phyloP scores from a whole-genome alignment of 305 asterid genomes.

The Fraxinus velutina region DNA sequence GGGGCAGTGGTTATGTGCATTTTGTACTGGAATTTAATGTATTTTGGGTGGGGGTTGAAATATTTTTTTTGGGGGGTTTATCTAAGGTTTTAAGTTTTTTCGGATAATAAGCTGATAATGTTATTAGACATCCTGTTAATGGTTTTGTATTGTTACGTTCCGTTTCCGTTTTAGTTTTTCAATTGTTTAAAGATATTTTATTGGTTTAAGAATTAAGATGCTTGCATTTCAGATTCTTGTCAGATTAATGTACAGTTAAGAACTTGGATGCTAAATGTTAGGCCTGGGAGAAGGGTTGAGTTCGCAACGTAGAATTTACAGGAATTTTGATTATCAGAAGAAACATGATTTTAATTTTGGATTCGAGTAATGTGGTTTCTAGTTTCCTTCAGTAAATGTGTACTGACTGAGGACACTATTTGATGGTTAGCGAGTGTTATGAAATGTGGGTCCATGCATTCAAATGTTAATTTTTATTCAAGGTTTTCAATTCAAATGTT shows the following conservation, averaged over 20 bases:
- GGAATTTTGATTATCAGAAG: neutral
- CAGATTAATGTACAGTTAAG: neutral
- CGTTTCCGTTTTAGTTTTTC: neutral
- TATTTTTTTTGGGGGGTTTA: slow-evolving; percentile 8
- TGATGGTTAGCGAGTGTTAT: neutral
- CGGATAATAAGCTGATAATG: neutral
- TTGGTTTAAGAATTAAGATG: slow-evolving; percentile 13
- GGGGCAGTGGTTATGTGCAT: neutral
- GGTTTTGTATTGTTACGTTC: neutral
- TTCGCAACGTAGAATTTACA: neutral
- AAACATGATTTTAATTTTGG: slow-evolving; percentile 2
- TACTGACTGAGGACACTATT: neutral
- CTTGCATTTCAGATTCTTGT: slow-evolving; percentile 5
- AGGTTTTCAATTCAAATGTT: neutral
- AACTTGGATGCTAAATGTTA: slow-evolving; percentile 8
- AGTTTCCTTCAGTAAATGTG: neutral
- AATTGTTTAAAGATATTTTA: neutral
- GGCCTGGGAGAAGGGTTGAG: slow-evolving; percentile 5
- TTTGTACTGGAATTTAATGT: slow-evolving; percentile 20
- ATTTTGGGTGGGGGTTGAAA: slow-evolving; percentile 3
- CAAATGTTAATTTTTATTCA: neutral
- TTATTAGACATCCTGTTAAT: neutral
- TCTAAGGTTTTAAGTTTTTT: slow-evolving; percentile 7
- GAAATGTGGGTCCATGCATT: neutral
- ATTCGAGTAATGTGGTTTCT: neutral